Evolutionary conservation across 306 rosid species (phyloP), one percentile per base, ranked within the genome.

Genomic region (Inga laurina): DNA sequence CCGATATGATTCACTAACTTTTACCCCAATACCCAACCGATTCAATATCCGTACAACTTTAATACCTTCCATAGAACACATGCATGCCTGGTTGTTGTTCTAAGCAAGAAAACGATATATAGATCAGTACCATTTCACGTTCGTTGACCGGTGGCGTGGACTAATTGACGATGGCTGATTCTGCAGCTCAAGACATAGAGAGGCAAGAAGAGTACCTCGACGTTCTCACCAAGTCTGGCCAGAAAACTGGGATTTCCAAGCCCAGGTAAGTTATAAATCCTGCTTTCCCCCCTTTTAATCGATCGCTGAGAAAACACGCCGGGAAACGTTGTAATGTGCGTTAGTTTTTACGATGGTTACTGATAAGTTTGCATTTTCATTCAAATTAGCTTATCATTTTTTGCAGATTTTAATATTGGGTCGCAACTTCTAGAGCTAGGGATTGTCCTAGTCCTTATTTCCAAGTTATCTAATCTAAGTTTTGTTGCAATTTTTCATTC

Each of bases 151-250:
- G 39, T 76, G 49, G 41, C 24, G 39, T 7, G 32, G 73, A 43
- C 56, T 43, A 0, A 32, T 22, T 59, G 9, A 39, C 79, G 44
- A 88, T 87, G 91, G 90, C 86, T 11, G 87, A 76, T 84, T 73
- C 45, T 34, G 81, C 64, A 18, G 13, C 75, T 79, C 85, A 82
- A 46, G 78, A 69, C 16, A 51, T 18, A 3, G 54, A 72, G 57
- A 74, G 64, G 30, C 75, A 80, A 71, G 90, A 90, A 76, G 99
- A 93, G 84, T 45, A 76, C 82, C 44, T 93, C 27, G 99, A 95
- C 81, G 93, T 95, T 75, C 94, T 96, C 54, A 93, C 93, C 72
- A 79, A 78, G 80, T 74, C 84, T 45, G 97, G 99, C 24, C 82
- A 75, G 46, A 93, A 85, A 82, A 92, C 96, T 1, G 98, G 98